These are phyloP conservation scores for Talaromyces amestolkiae DNA, from an alignment of 2,329 filamentous ascomycete species.

Conservation along the genomic window DNA sequence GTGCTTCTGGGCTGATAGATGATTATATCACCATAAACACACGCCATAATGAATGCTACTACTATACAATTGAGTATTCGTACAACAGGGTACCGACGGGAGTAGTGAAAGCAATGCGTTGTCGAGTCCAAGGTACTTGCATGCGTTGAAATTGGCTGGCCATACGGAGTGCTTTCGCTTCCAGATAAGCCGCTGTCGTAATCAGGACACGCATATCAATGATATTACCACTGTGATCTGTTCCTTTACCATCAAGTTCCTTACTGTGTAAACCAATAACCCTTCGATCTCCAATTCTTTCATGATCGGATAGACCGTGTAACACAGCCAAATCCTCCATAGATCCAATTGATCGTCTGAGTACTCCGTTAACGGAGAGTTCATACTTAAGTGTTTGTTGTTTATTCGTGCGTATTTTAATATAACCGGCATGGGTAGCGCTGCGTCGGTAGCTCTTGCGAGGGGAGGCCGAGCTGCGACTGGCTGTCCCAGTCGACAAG, in stretches of 20 bases:
- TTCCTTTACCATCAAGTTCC: too few relatives aligned
- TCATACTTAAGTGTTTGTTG: not conserved
- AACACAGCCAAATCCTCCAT: not conserved
- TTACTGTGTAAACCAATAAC: too few relatives aligned
- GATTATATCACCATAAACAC: not conserved
- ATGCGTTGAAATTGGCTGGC: not conserved
- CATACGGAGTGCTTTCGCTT: not conserved
- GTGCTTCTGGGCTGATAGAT: not conserved
- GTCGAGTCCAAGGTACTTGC: not conserved
- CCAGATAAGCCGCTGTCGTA: not conserved
- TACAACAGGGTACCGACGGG: not conserved
- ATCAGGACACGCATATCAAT: too few relatives aligned
- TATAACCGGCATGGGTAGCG: not conserved
- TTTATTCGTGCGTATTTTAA: not conserved
- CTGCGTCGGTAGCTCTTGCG: not conserved
- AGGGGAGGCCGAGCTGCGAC: constrained; percentile 7
- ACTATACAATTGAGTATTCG: not conserved
- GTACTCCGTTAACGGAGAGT: not conserved
- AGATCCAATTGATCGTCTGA: not conserved
- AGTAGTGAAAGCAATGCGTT: not conserved
- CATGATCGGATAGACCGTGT: not conserved
- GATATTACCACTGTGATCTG: not conserved
- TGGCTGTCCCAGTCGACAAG: constrained; percentile 13
- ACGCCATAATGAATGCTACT: not conserved
- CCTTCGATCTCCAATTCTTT: not conserved